Conservation (phyloP, 768 basidiomycete genomes). For the Lactifluus subvellereus region DNA sequence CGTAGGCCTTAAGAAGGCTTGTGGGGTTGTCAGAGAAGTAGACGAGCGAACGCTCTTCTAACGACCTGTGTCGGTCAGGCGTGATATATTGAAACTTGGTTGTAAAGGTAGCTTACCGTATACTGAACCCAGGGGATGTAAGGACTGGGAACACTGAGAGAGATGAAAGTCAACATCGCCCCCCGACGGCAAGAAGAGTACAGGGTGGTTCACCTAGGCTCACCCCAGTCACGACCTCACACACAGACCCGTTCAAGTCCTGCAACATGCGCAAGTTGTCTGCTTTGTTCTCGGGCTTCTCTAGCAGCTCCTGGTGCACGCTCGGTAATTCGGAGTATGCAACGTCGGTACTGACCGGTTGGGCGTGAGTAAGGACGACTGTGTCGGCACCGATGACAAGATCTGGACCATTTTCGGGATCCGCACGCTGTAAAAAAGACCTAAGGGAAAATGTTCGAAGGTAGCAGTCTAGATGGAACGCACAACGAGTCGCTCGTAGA, state of each 20-base stretch:
- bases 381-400: slow-evolving; percentile 90
- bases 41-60: slow-evolving; percentile 78
- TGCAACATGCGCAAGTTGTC: slow-evolving; percentile 86
- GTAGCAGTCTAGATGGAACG: slow-evolving; percentile 25
- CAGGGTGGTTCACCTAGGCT: slow-evolving; percentile 52
- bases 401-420: slow-evolving; percentile 68
- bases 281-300: slow-evolving; percentile 75
- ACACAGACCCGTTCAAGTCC: slow-evolving; percentile 78
- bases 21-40: slow-evolving; percentile 62
- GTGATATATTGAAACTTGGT: not conserved
- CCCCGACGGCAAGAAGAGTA: not conserved
- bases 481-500: slow-evolving; percentile 77
- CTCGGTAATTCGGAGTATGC: slow-evolving; percentile 50
- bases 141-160: slow-evolving; percentile 64
- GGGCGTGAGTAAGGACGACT: slow-evolving; percentile 78
- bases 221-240: slow-evolving; percentile 92
- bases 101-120: slow-evolving; percentile 42
- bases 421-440: slow-evolving; percentile 34
- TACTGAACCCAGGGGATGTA: slow-evolving; percentile 67
- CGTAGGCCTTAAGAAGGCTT: slow-evolving; percentile 68
- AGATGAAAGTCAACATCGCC: not conserved
- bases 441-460: not conserved
- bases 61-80: slow-evolving; percentile 44
- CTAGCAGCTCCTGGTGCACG: slow-evolving; percentile 67
- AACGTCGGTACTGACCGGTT: slow-evolving; percentile 51